Base-by-base conservation (phyloP, 2,329 filamentous ascomycete genomes). In the Botrytis medusae region DNA sequence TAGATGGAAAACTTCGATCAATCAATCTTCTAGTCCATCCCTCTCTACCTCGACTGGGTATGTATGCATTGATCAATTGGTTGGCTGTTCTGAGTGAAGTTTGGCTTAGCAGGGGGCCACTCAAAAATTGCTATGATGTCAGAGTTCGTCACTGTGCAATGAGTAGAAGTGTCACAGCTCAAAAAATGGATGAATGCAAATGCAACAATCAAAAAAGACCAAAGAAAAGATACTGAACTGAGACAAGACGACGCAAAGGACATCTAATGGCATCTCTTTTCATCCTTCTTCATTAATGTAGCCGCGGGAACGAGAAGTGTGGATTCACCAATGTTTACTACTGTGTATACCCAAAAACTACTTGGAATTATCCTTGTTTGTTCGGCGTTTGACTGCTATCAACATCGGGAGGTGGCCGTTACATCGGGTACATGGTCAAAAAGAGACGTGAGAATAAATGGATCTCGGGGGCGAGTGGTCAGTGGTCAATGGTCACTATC, bases 311-410 rank as follows among this genome's bases (percentile, higher is more conserved):
- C 6, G 25, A 40, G 34, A 40, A 14, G n/a, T 40, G 59, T 40
- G 59, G 59, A 32, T 59, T 59, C 57, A 59, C 32, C n/a, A 34
- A 12, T 32, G 29, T 34, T 20, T 20, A 34, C 18, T 32, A 22
- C 22, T 51, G 8, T 9, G 37, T 22, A 20, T 22, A 4, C 8
- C 16, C 10, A 29, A 29, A 54, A 25, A 25, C 29, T 61, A n/a
- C 59, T 61, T 61, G 61, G 61, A 63, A 63, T n/a, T 6, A 63
- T 42, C 61, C 61, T 63, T 63, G 61, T 63, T 62, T n/a, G 16
- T 18, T 62, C n/a, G 34, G 7, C 40, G 6, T 40, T 61, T 61
- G 22, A 8, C 5, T 61, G 22, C 34, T 16, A n/a, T 62, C 60
- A 40, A 62, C 60, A 62, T 62, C 59, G 59, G 2, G 14, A 37